Conservation (phyloP, 805 yeast genomes). For the Kodamaea laetipori region DNA sequence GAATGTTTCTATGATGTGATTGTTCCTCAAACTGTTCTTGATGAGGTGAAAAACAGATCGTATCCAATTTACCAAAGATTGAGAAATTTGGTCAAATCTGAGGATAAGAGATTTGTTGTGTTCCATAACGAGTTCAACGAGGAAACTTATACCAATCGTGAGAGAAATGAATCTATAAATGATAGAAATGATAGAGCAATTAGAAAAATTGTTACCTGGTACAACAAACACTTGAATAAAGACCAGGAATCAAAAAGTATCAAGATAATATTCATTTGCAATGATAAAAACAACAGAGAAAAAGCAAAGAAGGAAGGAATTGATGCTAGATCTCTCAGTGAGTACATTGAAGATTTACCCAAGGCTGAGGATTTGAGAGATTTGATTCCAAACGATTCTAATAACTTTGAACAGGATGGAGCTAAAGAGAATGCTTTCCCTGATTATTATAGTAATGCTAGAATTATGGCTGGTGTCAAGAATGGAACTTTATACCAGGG, state of each 20-base stretch:
- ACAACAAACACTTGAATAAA: conserved; percentile 58
- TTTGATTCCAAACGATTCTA: conserved; percentile 63
- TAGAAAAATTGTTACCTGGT: conserved; percentile 74
- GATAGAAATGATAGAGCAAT: conserved; percentile 93
- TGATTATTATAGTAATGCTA: conserved; percentile 75
- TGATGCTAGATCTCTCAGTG: conserved; percentile 56
- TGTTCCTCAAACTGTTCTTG: conserved; percentile 92
- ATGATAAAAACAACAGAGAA: conserved; percentile 67
- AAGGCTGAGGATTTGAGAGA: conserved; percentile 76
- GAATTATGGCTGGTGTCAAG: conserved; percentile 87
- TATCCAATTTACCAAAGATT: conserved; percentile 86
- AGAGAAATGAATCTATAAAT: conserved; percentile 69
- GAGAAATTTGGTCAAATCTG: conserved; percentile 71
- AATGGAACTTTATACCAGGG: conserved; percentile 90
- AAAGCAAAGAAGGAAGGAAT: conserved; percentile 59
- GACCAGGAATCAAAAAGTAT: conserved; percentile 35
- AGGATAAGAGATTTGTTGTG: conserved; percentile 81
- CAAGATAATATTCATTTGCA: conserved; percentile 63
- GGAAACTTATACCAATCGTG: conserved; percentile 66
- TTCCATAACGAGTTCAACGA: conserved; percentile 90
- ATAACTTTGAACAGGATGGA: conserved; percentile 35
- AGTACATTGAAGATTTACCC: conserved; percentile 72
- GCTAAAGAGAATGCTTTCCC: conserved; percentile 61
- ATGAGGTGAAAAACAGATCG: conserved; percentile 86
- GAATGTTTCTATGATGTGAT: conserved; percentile 84